A percentile compares a stretch with the other conserved stretches of the same genome.
These are phyloP conservation scores for Alternaria hordeiaustralica DNA, from an alignment of 2,329 filamentous ascomycete species.

Conservation along the genomic window DNA sequence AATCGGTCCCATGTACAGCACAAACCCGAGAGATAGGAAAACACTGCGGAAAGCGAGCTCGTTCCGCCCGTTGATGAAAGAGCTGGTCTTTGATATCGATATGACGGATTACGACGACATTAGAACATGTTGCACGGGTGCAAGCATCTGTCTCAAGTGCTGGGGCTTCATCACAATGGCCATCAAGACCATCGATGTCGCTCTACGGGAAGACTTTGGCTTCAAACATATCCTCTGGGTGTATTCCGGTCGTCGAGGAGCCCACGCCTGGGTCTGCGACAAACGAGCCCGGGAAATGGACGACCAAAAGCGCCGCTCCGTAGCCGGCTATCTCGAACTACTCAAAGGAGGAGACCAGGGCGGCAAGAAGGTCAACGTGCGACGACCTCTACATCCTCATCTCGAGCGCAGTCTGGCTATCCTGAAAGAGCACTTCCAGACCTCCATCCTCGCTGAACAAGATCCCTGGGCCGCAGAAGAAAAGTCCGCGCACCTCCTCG, in stretches of 20 bases:
- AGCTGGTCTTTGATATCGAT: slow-evolving; percentile 99
- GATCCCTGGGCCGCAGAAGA: slow-evolving; percentile 78
- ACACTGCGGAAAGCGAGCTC: slow-evolving; percentile 77
- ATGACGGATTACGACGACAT: slow-evolving; percentile 98
- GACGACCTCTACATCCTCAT: slow-evolving; percentile 88
- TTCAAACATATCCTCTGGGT: slow-evolving; percentile 98
- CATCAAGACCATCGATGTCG: slow-evolving; percentile 88
- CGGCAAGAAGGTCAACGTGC: slow-evolving; percentile 84
- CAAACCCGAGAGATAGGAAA: slow-evolving; percentile 93
- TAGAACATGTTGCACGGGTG: slow-evolving; percentile 90
- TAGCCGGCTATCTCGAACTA: slow-evolving; percentile 89
- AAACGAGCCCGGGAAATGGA: slow-evolving; percentile 83
- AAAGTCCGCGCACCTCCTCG: slow-evolving; percentile 77
- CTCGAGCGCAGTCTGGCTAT: slow-evolving; percentile 84
- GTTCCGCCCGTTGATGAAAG: slow-evolving; percentile 88
- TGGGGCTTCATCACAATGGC: slow-evolving; percentile 99
- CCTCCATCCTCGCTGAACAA: slow-evolving; percentile 81
- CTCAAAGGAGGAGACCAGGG: slow-evolving; percentile 85
- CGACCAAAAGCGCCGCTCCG: slow-evolving; percentile 81
- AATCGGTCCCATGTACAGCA: slow-evolving; percentile 95
- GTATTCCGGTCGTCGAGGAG: slow-evolving; percentile 94
- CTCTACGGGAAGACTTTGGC: slow-evolving; percentile 90
- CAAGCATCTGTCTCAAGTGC: slow-evolving; percentile 91
- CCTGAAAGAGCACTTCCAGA: slow-evolving; percentile 82
- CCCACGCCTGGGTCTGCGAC: slow-evolving; percentile 98